Evolutionary conservation across 2,329 filamentous ascomycete species (phyloP), one percentile per base, ranked within the genome.

Genomic region (Fusarium chaquense): DNA sequence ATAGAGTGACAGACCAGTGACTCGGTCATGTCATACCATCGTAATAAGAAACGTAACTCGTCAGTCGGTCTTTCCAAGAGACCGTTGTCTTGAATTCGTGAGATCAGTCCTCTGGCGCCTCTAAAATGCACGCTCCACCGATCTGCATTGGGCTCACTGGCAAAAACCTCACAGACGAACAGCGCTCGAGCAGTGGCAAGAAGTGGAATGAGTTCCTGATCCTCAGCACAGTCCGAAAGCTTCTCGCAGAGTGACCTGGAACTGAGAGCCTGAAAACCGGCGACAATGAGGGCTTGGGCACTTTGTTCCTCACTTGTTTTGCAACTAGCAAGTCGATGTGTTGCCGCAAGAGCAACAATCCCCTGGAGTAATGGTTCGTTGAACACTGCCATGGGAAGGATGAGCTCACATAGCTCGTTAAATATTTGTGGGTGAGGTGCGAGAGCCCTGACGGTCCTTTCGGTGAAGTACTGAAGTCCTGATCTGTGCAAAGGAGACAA

Each of bases 21-120:
- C 33, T 70, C 67, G 2, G 67, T 70, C 67, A 70, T 70, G 9
- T 70, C 67, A 22, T 64, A 70, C 67, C 67, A 70, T 22, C 67
- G 54, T 5, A 70, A 11, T 30, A 70, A n/a, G 20, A 70, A 70
- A 10, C 62, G 38, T 5, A 70, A 32, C 28, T 70, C 67, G 2
- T 70, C 67, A 2, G 52, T 57, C 9, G 67, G 67, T 7, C 64
- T 60, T 15, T 68, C 45, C 0, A 36, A 59, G 7, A 68, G 53
- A 0, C 67, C 63, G 8, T 60, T 70, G 2, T 70, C 58, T 0
- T 70, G 67, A 0, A 70, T 50, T 20, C 51, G 40, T 9, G 62
- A 68, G 5, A 70, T 70, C 4, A 70, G 45, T 5, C 67, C 67
- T 1, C 67, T 47, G 1, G 67, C 67, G 8, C 67, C 67, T 5